phyloP scores from a whole-genome alignment of 129 eudicot species.

The Silybum marianum region DNA sequence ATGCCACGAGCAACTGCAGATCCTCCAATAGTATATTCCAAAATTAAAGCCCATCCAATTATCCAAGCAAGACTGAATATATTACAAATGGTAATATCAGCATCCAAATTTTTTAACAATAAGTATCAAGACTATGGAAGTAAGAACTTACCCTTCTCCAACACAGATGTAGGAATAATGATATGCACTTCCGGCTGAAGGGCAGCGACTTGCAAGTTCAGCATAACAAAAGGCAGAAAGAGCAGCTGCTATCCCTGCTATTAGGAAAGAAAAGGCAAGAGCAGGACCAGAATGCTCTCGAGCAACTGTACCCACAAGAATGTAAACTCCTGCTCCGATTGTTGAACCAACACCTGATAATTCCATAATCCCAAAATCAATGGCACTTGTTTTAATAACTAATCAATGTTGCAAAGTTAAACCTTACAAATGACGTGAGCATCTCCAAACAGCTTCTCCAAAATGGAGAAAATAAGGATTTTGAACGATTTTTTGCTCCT shows the following conservation, averaged over 20 bases:
- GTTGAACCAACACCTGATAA: conserved; percentile 93
- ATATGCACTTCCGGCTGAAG: conserved; percentile 99
- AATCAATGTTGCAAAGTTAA: not conserved
- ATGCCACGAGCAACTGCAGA: conserved; percentile 98
- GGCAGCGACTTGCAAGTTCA: conserved; percentile 98
- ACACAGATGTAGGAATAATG: conserved; percentile 95
- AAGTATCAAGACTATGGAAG: not conserved
- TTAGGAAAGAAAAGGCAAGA: conserved; percentile 81
- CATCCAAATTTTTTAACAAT: not conserved
- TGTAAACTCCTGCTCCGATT: conserved; percentile 98
- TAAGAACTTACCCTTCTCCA: conserved; percentile 82
- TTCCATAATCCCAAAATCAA: conserved; percentile 5
- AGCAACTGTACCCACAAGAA: conserved; percentile 97
- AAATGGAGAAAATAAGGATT: too few relatives aligned
- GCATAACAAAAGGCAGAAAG: conserved; percentile 99
- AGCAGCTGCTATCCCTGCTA: conserved; percentile 99
- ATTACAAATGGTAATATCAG: conserved; percentile 15
- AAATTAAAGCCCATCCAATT: conserved; percentile 93
- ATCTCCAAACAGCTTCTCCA: too few relatives aligned
- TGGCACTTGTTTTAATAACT: not conserved
- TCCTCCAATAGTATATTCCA: conserved; percentile 98
- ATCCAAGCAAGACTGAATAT: conserved; percentile 89
- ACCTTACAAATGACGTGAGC: not conserved
- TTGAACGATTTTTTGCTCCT: too few relatives aligned
- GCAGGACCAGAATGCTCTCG: conserved; percentile 98